Percentiles rank a stretch among this genome's conserved stretches.
These are phyloP conservation scores for Melaleuca quinquenervia DNA, from an alignment of 345 rosid species.

Conservation along the genomic window DNA sequence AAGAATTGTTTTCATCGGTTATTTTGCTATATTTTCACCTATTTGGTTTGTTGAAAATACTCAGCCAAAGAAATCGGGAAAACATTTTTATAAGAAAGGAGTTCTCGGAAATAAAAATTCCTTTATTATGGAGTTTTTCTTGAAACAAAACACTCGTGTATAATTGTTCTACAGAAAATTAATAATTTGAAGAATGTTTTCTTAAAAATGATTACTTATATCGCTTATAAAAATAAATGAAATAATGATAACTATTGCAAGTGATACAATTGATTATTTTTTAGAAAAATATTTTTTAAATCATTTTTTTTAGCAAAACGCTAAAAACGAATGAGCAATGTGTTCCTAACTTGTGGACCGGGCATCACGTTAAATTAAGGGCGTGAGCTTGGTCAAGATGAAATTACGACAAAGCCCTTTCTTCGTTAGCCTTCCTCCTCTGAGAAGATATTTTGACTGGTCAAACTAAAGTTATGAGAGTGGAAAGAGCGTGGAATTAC, in stretches of 20 bases:
- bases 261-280: not conserved
- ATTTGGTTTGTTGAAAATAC: too few relatives aligned
- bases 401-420: not conserved
- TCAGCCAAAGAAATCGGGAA: too few relatives aligned
- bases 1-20: too few relatives aligned
- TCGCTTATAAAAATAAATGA: not conserved
- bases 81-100: too few relatives aligned
- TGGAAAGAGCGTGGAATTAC: not conserved
- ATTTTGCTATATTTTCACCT: too few relatives aligned
- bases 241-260: not conserved
- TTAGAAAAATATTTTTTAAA: not conserved
- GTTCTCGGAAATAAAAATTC: too few relatives aligned
- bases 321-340: not conserved
- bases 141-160: too few relatives aligned
- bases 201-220: fast-evolving
- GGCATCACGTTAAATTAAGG: not conserved
- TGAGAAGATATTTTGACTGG: not conserved
- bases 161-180: not conserved
- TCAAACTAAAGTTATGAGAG: not conserved
- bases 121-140: too few relatives aligned
- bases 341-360: not conserved
- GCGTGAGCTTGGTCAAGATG: not conserved
- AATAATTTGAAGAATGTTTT: not conserved
- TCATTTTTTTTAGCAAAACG: not conserved
- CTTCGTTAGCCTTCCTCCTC: not conserved